Percentiles rank a stretch among this genome's conserved stretches.
These are phyloP conservation scores for Pachyrhizus erosus DNA, from an alignment of 306 rosid species.

Conservation along the genomic window DNA sequence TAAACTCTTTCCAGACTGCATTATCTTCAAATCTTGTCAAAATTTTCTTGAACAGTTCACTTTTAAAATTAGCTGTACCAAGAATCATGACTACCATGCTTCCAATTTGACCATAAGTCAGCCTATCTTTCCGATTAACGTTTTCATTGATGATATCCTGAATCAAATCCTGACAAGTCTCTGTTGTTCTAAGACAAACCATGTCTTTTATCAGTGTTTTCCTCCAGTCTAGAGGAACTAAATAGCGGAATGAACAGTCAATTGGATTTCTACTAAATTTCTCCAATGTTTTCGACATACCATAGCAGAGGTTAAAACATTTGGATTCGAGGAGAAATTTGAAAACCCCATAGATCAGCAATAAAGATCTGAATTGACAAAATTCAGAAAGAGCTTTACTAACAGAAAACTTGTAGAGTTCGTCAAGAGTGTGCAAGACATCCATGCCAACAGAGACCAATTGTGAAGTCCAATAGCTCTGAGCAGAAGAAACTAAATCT, in stretches of 20 bases:
- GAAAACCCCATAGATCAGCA: slow-evolving; percentile 55
- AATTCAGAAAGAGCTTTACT: slow-evolving; percentile 26
- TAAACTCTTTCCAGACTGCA: slow-evolving; percentile 58
- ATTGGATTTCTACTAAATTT: slow-evolving; percentile 38
- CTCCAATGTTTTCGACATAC: slow-evolving; percentile 27
- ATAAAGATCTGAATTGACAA: slow-evolving; percentile 46
- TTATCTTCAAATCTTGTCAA: slow-evolving; percentile 30
- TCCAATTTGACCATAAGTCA: slow-evolving; percentile 63
- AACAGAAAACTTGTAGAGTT: slow-evolving; percentile 41
- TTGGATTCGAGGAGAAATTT: slow-evolving; percentile 54
- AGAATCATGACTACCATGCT: slow-evolving; percentile 54
- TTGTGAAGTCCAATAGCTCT: slow-evolving; percentile 64
- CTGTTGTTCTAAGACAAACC: slow-evolving; percentile 54
- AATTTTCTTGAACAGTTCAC: slow-evolving; percentile 35
- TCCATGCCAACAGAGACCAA: slow-evolving; percentile 49
- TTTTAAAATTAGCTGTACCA: slow-evolving; percentile 45
- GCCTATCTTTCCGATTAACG: background rate
- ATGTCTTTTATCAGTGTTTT: slow-evolving; percentile 43
- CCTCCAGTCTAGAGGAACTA: slow-evolving; percentile 58
- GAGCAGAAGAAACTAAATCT: slow-evolving; percentile 50
- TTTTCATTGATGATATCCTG: slow-evolving; percentile 43
- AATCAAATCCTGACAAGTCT: slow-evolving; percentile 42
- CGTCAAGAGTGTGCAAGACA: slow-evolving; percentile 59
- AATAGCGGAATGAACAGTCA: slow-evolving; percentile 13
- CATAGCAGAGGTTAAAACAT: slow-evolving; percentile 20